These are phyloP conservation scores for Pseudozyma sp. DNA, from an alignment of 1,284 basidiomycete species.

Conservation along the genomic window DNA sequence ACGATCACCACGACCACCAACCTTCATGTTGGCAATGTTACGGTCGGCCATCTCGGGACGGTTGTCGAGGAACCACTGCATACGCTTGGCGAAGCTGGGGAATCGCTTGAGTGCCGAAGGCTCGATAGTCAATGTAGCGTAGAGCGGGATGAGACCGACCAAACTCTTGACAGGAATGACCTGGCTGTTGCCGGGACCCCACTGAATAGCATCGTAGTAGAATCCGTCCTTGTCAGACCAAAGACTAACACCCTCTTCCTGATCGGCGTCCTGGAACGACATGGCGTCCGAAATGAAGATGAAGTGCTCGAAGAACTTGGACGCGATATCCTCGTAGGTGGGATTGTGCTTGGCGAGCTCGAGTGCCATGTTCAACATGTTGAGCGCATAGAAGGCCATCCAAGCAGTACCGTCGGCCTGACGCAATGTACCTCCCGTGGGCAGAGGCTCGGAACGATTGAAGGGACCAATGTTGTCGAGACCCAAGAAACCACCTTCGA, in stretches of 20 bases:
- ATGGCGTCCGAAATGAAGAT: slow-evolving; percentile 76
- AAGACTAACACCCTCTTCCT: slow-evolving; percentile 76
- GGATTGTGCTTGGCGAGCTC: slow-evolving; percentile 97
- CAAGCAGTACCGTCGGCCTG: slow-evolving; percentile 98
- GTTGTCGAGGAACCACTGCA: slow-evolving; percentile 98
- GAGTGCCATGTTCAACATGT: slow-evolving; percentile 97
- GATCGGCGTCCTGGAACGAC: slow-evolving; percentile 81
- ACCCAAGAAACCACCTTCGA: slow-evolving; percentile 97
- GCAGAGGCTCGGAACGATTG: slow-evolving; percentile 95
- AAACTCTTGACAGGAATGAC: slow-evolving; percentile 92
- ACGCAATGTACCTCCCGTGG: slow-evolving; percentile 83
- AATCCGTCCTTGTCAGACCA: slow-evolving; percentile 97
- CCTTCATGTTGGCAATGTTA: slow-evolving; percentile 92
- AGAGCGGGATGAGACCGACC: slow-evolving; percentile 94
- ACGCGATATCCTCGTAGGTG: slow-evolving; percentile 99
- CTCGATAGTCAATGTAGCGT: slow-evolving; percentile 92
- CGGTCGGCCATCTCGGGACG: slow-evolving; percentile 84
- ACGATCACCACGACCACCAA: slow-evolving; percentile 76
- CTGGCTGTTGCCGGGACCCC: slow-evolving; percentile 76
- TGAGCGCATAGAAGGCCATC: slow-evolving; percentile 98
- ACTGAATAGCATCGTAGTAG: slow-evolving; percentile 97
- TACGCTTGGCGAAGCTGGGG: slow-evolving; percentile 96
- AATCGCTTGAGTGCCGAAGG: slow-evolving; percentile 87
- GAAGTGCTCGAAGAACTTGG: slow-evolving; percentile 88
- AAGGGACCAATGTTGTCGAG: slow-evolving; percentile 98